Conservation (phyloP, 2,329 filamentous ascomycete species). For the Balansia obtecta region DNA sequence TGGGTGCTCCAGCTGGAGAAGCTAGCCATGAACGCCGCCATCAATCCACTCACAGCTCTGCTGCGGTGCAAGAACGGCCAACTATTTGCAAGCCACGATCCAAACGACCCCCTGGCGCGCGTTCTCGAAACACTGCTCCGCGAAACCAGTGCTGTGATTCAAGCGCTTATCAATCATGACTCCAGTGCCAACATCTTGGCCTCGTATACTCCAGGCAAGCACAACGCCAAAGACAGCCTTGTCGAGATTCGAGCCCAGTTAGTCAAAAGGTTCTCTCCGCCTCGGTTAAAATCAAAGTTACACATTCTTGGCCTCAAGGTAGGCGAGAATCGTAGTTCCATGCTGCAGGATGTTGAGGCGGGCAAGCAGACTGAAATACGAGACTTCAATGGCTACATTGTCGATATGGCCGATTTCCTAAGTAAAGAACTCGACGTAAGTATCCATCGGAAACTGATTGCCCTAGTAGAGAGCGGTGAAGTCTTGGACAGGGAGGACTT, state of each 20-base stretch:
- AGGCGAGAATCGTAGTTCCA: conserved; percentile 43
- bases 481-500: conserved; percentile 23
- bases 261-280: conserved; percentile 26
- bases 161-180: conserved; percentile 51
- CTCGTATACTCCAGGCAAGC: background rate
- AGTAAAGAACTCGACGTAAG: conserved; percentile 20
- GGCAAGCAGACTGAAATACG: conserved; percentile 41
- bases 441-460: conserved; percentile 28
- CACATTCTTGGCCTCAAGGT: conserved; percentile 35
- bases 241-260: conserved; percentile 3
- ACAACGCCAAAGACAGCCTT: background rate
- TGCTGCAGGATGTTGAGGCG: conserved; percentile 45
- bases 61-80: conserved; percentile 68
- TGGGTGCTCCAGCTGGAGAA: conserved; percentile 70
- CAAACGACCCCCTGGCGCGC: conserved; percentile 33
- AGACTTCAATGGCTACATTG: conserved; percentile 48
- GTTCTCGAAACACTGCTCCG: conserved; percentile 57
- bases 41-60: conserved; percentile 78
- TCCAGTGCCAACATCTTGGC: conserved; percentile 26
- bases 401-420: conserved; percentile 31
- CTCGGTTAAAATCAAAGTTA: conserved; percentile 31
- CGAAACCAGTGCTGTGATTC: conserved; percentile 67
- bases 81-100: conserved; percentile 36
- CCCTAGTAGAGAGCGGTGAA: conserved; percentile 27
- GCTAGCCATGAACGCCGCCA: conserved; percentile 63